Percentiles rank a stretch among this genome's conserved stretches.
phyloP scores from a whole-genome alignment of 2,329 filamentous ascomycete species.

The Talaromyces sp. region DNA sequence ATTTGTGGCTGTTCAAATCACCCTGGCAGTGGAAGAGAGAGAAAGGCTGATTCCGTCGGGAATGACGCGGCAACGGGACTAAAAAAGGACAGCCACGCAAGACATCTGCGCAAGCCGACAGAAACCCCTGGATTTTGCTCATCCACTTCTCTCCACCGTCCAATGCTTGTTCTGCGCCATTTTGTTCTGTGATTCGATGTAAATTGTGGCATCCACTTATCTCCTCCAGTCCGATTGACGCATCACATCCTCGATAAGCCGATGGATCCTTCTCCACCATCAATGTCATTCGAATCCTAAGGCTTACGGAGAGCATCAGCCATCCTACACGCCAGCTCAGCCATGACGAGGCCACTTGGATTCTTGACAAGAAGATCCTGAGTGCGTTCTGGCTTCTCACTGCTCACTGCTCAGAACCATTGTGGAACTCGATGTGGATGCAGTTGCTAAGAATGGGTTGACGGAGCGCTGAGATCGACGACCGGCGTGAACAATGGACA shows the following conservation, averaged over 20 bases:
- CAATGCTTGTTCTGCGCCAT: background rate
- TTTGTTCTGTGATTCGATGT: background rate
- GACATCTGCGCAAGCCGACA: slow-evolving; percentile 12
- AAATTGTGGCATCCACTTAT: background rate
- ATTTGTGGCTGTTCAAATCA: background rate
- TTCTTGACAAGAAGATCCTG: background rate
- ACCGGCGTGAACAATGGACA: background rate
- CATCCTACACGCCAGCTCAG: background rate
- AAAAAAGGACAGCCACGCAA: slow-evolving; percentile 12
- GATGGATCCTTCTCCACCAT: background rate
- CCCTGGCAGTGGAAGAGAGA: background rate
- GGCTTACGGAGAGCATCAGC: background rate
- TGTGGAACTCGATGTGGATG: background rate
- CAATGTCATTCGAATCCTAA: background rate
- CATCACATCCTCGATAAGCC: background rate
- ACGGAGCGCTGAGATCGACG: background rate
- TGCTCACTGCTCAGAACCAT: background rate
- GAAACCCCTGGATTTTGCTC: slow-evolving; percentile 2
- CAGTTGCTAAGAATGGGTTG: background rate
- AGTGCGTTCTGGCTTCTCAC: background rate
- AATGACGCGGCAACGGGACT: slow-evolving; percentile 11
- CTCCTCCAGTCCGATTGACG: background rate
- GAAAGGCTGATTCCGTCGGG: background rate
- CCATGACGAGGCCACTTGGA: background rate
- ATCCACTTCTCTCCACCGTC: background rate